Base-by-base conservation (phyloP, 2,329 filamentous ascomycete genomes). In the Albifimbria verrucaria region DNA sequence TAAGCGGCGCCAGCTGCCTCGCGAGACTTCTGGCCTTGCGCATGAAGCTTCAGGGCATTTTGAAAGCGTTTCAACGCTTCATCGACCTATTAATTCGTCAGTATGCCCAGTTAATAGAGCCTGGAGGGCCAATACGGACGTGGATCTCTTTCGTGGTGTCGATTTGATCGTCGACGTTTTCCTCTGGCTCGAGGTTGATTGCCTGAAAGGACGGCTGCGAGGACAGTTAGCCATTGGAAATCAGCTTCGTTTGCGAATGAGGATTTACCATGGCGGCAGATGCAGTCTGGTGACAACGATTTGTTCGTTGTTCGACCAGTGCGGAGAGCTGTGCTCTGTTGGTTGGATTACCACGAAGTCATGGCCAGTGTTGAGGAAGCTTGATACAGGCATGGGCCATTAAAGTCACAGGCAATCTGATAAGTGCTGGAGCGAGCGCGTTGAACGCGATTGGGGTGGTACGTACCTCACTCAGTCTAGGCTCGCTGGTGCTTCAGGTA, bases 41-140 rank as follows among this genome's bases (percentile, higher is more conserved):
- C 88, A 67, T 99, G 94, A 59, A 92, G 85, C 69, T 93, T 96
- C 53, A 99, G 76, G 46, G 94, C 94, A 62, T 81, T 87, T 66
- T 97, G 92, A 68, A 97, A 99, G 32, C 93, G 83, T 73, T 97
- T 97, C 57, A 99, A 77, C 47, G 94, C 92, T 74, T 99, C 94
- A 65, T 99, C 94, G 65, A 97, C 93, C 79, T 88, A 18, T 7
- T 18, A 11, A 3, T 3, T 32, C 4, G 46, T 65, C 25, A 61
- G 48, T 11, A 28, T 20, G 26, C 18, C 26, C 9, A 32, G 18
- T 15, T n/a, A n/a, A 21, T 5, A 7, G 3, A 3, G 2, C 1
- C 7, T 2, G 10, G 5, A 12, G 5, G 10, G 1, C 18, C 3
- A 17, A 23, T 12, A 62, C 70, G 46, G 58, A 84, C 82, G 65